These are phyloP conservation scores for Raffaelea ambrosiae DNA, from an alignment of 2,329 filamentous ascomycete species.

Conservation along the genomic window DNA sequence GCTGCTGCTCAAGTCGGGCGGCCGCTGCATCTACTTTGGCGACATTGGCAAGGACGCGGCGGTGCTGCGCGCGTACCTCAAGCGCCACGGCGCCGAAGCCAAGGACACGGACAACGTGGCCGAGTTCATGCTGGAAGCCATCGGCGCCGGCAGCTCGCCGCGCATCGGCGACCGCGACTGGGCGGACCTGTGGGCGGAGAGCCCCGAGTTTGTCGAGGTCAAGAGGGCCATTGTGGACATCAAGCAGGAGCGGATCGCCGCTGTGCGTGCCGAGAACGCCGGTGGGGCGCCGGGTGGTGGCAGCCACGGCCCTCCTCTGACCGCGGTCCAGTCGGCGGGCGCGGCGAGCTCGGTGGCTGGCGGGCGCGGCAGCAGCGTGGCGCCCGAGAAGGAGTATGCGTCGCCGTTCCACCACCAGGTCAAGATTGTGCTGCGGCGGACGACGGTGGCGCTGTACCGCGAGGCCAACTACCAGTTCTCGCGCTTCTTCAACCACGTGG, in stretches of 20 bases:
- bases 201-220: constrained; percentile 56
- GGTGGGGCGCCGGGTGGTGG: background rate
- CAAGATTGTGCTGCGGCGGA: constrained; percentile 62
- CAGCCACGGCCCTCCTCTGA: background rate
- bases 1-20: constrained; percentile 68
- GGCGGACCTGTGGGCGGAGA: constrained; percentile 71
- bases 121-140: constrained; percentile 81
- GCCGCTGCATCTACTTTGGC: constrained; percentile 78
- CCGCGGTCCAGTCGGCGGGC: constrained; percentile 17
- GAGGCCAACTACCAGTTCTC: constrained; percentile 87
- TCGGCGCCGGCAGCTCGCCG: constrained; percentile 65
- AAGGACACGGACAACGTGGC: constrained; percentile 48
- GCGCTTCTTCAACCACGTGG: constrained; percentile 74
- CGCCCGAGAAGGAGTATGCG: constrained; percentile 66
- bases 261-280: constrained; percentile 5
- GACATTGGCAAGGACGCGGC: constrained; percentile 70
- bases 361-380: constrained; percentile 16
- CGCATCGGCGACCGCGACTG: constrained; percentile 69
- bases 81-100: constrained; percentile 51
- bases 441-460: constrained; percentile 74
- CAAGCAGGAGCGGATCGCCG: constrained; percentile 48
- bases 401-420: constrained; percentile 74
- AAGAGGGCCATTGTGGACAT: constrained; percentile 61
- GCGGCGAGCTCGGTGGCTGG: constrained; percentile 31
- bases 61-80: constrained; percentile 57